phyloP scores from a whole-genome alignment of 805 yeast genomes.

The Spathaspora gorwiae region DNA sequence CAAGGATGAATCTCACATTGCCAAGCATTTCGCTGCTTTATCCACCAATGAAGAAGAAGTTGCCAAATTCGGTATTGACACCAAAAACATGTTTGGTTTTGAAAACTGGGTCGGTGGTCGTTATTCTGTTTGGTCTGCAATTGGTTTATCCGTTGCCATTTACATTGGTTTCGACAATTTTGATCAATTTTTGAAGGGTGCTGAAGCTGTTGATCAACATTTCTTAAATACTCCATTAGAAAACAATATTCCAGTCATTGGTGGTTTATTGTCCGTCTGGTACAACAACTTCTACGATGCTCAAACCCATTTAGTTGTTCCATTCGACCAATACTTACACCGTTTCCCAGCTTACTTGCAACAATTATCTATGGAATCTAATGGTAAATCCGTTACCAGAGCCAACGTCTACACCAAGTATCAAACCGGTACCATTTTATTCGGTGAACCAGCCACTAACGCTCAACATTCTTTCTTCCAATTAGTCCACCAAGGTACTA shows the following conservation, averaged over 20 bases:
- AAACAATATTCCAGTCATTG: conserved; percentile 86
- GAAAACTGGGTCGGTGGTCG: conserved; percentile 99
- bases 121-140: conserved; percentile 99
- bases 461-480: conserved; percentile 99
- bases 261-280: conserved; percentile 95
- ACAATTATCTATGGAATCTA: conserved; percentile 98
- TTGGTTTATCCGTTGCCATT: conserved; percentile 91
- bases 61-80: conserved; percentile 92
- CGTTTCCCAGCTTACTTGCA: conserved; percentile 99
- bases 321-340: conserved; percentile 97
- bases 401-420: conserved; percentile 86
- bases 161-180: conserved; percentile 96
- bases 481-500: conserved; percentile 98
- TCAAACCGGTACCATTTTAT: conserved; percentile 92
- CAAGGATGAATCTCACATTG: conserved; percentile 66
- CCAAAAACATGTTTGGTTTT: conserved; percentile 97
- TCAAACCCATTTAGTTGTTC: conserved; percentile 97
- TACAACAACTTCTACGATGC: conserved; percentile 98
- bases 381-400: conserved; percentile 96
- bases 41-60: conserved; percentile 92
- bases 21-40: conserved; percentile 96
- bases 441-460: conserved; percentile 98
- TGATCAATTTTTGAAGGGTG: conserved; percentile 90
- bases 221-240: conserved; percentile 80
- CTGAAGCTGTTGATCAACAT: conserved; percentile 94